phyloP scores from a whole-genome alignment of 140 eudicot species.

The Ambrosia hybrid region DNA sequence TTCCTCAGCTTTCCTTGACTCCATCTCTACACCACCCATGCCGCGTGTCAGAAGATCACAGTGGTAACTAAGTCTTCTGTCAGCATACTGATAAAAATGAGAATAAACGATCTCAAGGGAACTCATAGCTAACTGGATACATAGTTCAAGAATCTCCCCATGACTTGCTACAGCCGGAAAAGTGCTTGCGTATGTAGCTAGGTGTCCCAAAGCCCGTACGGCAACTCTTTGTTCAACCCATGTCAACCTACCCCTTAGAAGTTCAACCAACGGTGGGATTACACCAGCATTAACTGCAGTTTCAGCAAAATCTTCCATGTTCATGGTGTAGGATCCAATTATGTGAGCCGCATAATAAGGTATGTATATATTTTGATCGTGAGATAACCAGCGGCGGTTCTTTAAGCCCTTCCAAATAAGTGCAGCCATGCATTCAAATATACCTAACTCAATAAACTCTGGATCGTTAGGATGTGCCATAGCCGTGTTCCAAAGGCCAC shows the following conservation, averaged over 20 bases:
- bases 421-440: conserved; percentile 93
- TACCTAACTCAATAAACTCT: conserved; percentile 90
- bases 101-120: conserved; percentile 95
- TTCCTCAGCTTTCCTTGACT: conserved; percentile 98
- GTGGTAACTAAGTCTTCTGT: conserved; percentile 86
- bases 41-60: conserved; percentile 98
- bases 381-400: conserved; percentile 94
- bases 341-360: conserved; percentile 99
- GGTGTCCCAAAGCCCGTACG: conserved; percentile 91
- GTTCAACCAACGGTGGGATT: conserved; percentile 91
- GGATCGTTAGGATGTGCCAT: conserved; percentile 99
- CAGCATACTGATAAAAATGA: conserved; percentile 85
- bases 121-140: conserved; percentile 93
- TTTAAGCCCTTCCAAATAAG: conserved; percentile 94
- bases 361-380: conserved; percentile 91
- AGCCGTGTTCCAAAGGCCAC: conserved; percentile 99
- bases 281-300: conserved; percentile 87
- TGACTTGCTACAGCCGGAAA: conserved; percentile 82
- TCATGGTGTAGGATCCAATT: conserved; percentile 98
- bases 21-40: conserved; percentile 99
- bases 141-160: conserved; percentile 90
- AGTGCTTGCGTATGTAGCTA: conserved; percentile 90
- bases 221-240: conserved; percentile 99
- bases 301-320: conserved; percentile 96
- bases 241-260: conserved; percentile 82